Conservation (phyloP, 257 asterid species). For the Solanum appendiculatum region DNA sequence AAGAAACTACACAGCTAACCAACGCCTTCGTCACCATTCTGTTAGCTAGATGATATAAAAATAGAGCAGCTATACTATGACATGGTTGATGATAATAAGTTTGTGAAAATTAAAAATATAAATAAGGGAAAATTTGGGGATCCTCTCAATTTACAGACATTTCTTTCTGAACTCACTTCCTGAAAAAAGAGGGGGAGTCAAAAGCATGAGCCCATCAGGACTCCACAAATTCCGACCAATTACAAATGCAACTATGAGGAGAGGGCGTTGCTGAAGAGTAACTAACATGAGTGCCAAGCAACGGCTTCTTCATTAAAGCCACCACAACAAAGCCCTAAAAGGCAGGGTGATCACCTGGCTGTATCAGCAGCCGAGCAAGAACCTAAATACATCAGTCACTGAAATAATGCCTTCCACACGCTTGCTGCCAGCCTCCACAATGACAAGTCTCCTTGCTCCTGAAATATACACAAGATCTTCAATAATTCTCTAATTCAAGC, state of each 20-base stretch:
- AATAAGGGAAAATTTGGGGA: slow-evolving; percentile 4
- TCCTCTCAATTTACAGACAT: slow-evolving; percentile 45
- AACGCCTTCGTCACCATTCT: not conserved
- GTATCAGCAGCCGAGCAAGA: slow-evolving; percentile 42
- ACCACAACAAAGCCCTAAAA: slow-evolving; percentile 6
- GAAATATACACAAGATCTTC: slow-evolving; percentile 1
- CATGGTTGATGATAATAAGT: not conserved
- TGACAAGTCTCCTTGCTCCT: slow-evolving; percentile 64
- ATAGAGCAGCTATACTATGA: not conserved
- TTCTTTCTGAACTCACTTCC: slow-evolving; percentile 14
- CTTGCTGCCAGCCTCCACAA: slow-evolving; percentile 75
- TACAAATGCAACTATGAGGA: not conserved
- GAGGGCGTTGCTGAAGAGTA: slow-evolving; percentile 3
- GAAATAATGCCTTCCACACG: slow-evolving; percentile 71
- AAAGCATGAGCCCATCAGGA: slow-evolving; percentile 12
- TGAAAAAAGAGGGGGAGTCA: slow-evolving; percentile 14
- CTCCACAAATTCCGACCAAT: not conserved
- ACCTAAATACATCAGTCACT: slow-evolving; percentile 52
- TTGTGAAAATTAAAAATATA: not conserved
- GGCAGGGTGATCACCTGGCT: not conserved
- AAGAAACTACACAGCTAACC: not conserved
- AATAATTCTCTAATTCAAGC: not conserved
- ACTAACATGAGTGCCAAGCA: slow-evolving; percentile 1
- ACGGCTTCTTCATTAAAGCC: slow-evolving; percentile 1
- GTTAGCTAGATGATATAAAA: not conserved